Conservation (phyloP, 179 eudicot species). For the Spergularia azorica region DNA sequence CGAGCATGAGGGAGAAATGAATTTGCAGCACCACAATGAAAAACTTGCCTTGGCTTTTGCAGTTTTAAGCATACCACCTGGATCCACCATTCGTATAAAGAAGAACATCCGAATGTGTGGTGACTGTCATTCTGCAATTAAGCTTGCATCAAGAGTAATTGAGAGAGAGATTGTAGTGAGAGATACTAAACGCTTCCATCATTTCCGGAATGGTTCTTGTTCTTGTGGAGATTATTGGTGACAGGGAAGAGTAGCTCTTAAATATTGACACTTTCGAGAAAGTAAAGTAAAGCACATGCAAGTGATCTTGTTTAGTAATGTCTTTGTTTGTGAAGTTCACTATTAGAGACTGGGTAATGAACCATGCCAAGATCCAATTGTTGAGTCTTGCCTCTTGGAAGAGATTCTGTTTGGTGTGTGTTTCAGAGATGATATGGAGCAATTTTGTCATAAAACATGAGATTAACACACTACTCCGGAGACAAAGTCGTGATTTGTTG, state of each 20-base stretch:
- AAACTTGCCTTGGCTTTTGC: conserved; percentile 82
- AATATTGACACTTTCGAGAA: background rate
- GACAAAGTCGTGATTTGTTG: background rate
- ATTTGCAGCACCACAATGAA: conserved; percentile 76
- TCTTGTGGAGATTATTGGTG: conserved; percentile 90
- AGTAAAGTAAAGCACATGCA: too few species aligned
- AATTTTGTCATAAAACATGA: background rate
- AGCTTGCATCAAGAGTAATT: conserved; percentile 59
- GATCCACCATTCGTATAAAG: conserved; percentile 60
- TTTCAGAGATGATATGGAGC: background rate
- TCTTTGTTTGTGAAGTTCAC: background rate
- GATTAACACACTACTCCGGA: background rate
- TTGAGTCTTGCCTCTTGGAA: background rate
- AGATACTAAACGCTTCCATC: conserved; percentile 77
- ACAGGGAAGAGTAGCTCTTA: conserved; percentile 10
- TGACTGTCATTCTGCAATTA: conserved; percentile 82
- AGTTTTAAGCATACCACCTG: conserved; percentile 54
- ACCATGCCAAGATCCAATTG: background rate
- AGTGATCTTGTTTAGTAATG: background rate
- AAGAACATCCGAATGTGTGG: conserved; percentile 84
- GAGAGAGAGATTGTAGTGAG: conserved; percentile 70
- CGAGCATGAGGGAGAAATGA: conserved; percentile 54
- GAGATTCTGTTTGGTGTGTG: background rate
- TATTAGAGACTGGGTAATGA: background rate
- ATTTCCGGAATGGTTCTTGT: conserved; percentile 66